Evolutionary conservation across 2,329 filamentous ascomycete genomes (phyloP).

Genomic region (Pseudofabraea citricarpa): DNA sequence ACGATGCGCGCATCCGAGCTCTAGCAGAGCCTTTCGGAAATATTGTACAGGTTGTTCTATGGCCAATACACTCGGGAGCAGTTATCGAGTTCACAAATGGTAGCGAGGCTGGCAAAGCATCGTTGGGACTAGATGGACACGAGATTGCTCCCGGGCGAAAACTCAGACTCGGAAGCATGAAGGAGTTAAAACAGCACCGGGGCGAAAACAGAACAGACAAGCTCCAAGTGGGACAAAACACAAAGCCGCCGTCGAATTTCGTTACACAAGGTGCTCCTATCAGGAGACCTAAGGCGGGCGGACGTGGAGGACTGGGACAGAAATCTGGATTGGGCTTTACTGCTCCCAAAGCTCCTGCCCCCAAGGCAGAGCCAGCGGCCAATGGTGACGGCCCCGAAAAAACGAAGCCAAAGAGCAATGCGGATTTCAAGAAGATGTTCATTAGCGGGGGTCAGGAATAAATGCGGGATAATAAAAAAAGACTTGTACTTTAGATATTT

Average conservation of each 20-base stretch:
- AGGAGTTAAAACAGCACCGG: slow-evolving; percentile 50
- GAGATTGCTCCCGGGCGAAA: slow-evolving; percentile 47
- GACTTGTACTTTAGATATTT: too few species aligned
- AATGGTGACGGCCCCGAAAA: slow-evolving; percentile 2
- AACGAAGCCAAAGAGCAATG: slow-evolving; percentile 40
- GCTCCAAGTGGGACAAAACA: slow-evolving; percentile 29
- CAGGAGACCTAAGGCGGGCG: slow-evolving; percentile 27
- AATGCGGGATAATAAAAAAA: neutral
- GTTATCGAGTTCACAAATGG: slow-evolving; percentile 74
- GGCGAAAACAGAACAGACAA: slow-evolving; percentile 39
- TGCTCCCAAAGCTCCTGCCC: slow-evolving; percentile 4
- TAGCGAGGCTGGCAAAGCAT: slow-evolving; percentile 65
- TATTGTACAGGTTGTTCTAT: slow-evolving; percentile 71
- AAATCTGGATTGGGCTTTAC: slow-evolving; percentile 29
- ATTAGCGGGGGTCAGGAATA: slow-evolving; percentile 5
- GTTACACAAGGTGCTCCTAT: slow-evolving; percentile 24
- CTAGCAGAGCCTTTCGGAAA: slow-evolving; percentile 67
- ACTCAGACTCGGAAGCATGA: slow-evolving; percentile 48
- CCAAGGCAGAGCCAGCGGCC: neutral
- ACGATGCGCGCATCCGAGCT: slow-evolving; percentile 73
- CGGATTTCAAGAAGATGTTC: slow-evolving; percentile 43
- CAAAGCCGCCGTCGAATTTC: slow-evolving; percentile 28
- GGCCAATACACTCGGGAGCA: slow-evolving; percentile 78
- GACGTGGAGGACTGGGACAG: slow-evolving; percentile 31
- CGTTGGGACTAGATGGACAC: slow-evolving; percentile 51